Conservation (phyloP, 768 basidiomycete species). For the Sporobolomyces phaffii region DNA sequence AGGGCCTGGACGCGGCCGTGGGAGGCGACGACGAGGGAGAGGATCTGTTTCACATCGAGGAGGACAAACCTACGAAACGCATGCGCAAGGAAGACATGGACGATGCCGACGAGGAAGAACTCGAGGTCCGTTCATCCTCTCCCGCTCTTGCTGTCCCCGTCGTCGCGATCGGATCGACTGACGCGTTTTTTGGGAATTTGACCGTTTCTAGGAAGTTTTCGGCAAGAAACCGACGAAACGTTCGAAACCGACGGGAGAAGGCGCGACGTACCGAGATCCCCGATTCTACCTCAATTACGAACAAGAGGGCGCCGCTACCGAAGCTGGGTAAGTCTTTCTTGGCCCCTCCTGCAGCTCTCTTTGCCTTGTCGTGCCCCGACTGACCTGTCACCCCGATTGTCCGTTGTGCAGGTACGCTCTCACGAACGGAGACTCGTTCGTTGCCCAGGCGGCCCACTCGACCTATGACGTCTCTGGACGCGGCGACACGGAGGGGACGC, state of each 20-base stretch:
- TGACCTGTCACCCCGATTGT: too few species aligned
- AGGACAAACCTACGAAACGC: slow-evolving; percentile 11
- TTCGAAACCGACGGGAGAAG: slow-evolving; percentile 18
- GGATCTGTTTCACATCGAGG: slow-evolving; percentile 23
- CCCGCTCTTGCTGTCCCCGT: not conserved
- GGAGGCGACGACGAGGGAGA: slow-evolving; percentile 42
- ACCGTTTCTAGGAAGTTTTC: slow-evolving; percentile 69
- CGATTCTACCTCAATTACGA: slow-evolving; percentile 89
- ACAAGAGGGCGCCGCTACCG: slow-evolving; percentile 76
- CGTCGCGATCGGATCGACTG: not conserved
- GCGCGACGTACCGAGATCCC: slow-evolving; percentile 62
- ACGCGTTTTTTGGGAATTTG: not conserved
- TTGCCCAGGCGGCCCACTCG: slow-evolving; percentile 69
- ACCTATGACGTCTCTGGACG: slow-evolving; percentile 78
- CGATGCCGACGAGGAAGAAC: slow-evolving; percentile 34
- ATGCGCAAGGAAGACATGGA: slow-evolving; percentile 17
- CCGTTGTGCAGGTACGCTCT: slow-evolving; percentile 91
- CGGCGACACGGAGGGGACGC: slow-evolving; percentile 58
- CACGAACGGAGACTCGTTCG: slow-evolving; percentile 75
- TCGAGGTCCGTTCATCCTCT: slow-evolving; percentile 16
- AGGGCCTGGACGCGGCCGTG: slow-evolving; percentile 37
- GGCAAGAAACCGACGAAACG: slow-evolving; percentile 53
- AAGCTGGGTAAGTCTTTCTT: slow-evolving; percentile 66
- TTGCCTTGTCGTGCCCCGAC: too few species aligned
- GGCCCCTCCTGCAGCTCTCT: not conserved